Conservation (phyloP, 257 asterid genomes). For the Scutellaria baicalensis region DNA sequence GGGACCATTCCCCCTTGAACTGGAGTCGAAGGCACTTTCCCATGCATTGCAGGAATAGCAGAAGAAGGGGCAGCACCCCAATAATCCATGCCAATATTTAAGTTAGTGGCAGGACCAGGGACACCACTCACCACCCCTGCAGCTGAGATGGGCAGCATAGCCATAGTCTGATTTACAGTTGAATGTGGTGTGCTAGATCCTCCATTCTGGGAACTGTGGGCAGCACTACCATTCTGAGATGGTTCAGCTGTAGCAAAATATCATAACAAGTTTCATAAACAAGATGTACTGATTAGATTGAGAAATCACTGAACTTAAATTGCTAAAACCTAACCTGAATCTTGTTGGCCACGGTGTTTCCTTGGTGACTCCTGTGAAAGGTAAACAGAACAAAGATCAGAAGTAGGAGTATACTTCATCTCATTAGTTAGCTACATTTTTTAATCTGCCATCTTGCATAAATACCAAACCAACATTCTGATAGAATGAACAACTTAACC, state of each 20-base stretch:
- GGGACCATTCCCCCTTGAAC: conserved; percentile 46
- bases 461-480: neutral
- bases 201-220: conserved; percentile 63
- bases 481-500: neutral
- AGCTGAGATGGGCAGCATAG: conserved; percentile 35
- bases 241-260: conserved; percentile 48
- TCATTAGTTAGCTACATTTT: neutral
- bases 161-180: conserved; percentile 32
- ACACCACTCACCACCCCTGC: conserved; percentile 39
- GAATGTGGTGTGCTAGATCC: conserved; percentile 36
- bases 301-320: neutral
- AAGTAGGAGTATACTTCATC: neutral
- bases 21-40: conserved; percentile 43
- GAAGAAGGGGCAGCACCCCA: conserved; percentile 60
- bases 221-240: conserved; percentile 55
- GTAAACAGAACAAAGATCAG: conserved; percentile 8
- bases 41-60: conserved; percentile 47
- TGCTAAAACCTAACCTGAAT: conserved; percentile 38
- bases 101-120: conserved; percentile 62
- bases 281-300: conserved; percentile 13
- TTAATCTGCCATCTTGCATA: neutral
- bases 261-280: conserved; percentile 11
- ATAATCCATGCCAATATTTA: conserved; percentile 76
- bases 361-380: conserved; percentile 42
- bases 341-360: conserved; percentile 46